A percentile compares a stretch with the other conserved stretches of the same genome.
Conservation (phyloP, 805 yeast species). For the Debaryomyces prosopidis region DNA sequence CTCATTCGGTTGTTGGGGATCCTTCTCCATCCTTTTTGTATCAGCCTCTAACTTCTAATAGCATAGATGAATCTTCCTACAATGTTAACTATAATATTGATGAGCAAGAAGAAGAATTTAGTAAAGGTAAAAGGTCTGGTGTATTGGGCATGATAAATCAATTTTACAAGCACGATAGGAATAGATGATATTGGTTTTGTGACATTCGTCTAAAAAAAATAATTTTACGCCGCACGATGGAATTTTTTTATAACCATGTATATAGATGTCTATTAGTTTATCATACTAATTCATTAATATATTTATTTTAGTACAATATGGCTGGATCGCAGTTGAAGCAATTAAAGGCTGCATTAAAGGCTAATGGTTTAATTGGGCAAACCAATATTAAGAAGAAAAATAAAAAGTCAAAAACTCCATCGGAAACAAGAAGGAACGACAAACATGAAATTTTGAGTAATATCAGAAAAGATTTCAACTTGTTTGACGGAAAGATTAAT, state of each 20-base stretch:
- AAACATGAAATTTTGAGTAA: slow-evolving; percentile 52
- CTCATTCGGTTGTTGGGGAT: slow-evolving; percentile 6
- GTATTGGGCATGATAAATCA: slow-evolving; percentile 82
- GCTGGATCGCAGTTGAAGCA: slow-evolving; percentile 87
- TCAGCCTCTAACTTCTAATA: slow-evolving; percentile 1
- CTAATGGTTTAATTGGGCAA: slow-evolving; percentile 85
- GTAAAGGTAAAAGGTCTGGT: slow-evolving; percentile 44
- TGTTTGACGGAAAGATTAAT: slow-evolving; percentile 78
- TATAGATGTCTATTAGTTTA: not conserved
- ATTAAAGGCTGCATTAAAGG: slow-evolving; percentile 73
- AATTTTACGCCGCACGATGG: slow-evolving; percentile 16
- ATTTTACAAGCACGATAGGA: slow-evolving; percentile 58
- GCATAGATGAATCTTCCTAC: slow-evolving; percentile 24
- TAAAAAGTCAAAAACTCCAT: slow-evolving; percentile 49
- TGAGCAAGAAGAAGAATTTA: slow-evolving; percentile 31
- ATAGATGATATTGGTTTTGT: slow-evolving; percentile 13
- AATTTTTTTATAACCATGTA: slow-evolving; percentile 3
- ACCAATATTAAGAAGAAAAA: slow-evolving; percentile 64
- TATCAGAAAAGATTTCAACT: slow-evolving; percentile 84
- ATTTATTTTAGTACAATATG: slow-evolving; percentile 38
- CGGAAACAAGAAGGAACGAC: slow-evolving; percentile 71
- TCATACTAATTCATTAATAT: not conserved
- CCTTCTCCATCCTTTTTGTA: slow-evolving; percentile 18
- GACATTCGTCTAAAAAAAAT: not conserved
- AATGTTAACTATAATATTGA: slow-evolving; percentile 30